Conservation (phyloP, 257 asterid genomes). For the Galeopsis tetrahit region DNA sequence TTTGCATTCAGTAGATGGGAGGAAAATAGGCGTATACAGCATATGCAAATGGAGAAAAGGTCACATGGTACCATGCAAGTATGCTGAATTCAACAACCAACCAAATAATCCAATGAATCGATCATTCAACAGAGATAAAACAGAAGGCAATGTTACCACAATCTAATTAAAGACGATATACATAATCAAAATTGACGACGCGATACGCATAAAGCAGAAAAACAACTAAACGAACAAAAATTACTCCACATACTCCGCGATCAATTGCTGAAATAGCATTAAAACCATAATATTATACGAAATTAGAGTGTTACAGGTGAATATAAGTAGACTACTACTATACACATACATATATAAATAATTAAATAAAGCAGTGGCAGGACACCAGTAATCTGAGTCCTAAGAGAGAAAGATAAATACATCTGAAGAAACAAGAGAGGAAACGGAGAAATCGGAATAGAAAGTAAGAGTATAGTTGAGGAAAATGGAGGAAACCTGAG, state of each 20-base stretch:
- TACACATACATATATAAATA: neutral
- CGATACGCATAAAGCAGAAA: constrained; percentile 25
- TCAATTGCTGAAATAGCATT: constrained; percentile 7
- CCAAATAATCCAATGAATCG: neutral
- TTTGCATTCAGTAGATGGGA: neutral
- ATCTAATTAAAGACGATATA: neutral
- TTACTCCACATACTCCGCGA: constrained; percentile 1
- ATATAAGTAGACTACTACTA: constrained; percentile 1
- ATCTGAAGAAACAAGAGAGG: constrained; percentile 25
- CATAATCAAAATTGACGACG: constrained; percentile 10
- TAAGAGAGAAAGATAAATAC: constrained; percentile 5
- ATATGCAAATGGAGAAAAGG: neutral
- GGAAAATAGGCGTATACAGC: neutral
- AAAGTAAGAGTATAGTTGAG: neutral
- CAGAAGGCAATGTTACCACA: constrained; percentile 13
- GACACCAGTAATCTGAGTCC: neutral
- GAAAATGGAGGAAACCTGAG: constrained; percentile 59
- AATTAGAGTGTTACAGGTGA: neutral
- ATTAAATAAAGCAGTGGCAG: neutral
- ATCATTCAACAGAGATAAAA: neutral
- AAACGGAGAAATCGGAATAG: constrained; percentile 10
- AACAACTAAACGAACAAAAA: constrained; percentile 7
- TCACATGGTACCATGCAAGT: neutral
- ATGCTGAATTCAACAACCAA: constrained; percentile 13
- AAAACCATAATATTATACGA: constrained; percentile 6